Evolutionary conservation across 2,329 filamentous ascomycete species (phyloP).

Genomic region (Hypomyces perniciosus): DNA sequence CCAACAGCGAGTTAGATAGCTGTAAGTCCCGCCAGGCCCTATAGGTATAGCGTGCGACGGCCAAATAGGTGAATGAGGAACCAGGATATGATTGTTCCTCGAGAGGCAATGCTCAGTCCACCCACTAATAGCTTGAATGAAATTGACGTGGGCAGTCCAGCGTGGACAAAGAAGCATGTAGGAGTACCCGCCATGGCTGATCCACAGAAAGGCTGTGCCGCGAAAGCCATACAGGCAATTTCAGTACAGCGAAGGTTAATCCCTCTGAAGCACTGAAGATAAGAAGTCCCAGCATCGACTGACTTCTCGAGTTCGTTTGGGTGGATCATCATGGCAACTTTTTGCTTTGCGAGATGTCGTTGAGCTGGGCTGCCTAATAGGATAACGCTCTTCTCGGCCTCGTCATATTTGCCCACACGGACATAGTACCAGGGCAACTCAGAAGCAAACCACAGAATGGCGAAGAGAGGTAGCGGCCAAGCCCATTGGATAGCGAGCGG

Average conservation of each 20-base stretch:
- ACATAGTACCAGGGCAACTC: constrained; percentile 28
- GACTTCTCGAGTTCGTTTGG: constrained; percentile 28
- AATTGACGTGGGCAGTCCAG: constrained; percentile 29
- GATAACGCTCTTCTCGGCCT: constrained; percentile 40
- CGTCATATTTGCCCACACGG: constrained; percentile 41
- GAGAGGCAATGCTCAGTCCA: constrained; percentile 3
- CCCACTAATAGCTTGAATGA: constrained; percentile 35
- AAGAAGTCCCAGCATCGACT: constrained; percentile 19
- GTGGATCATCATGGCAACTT: constrained; percentile 36
- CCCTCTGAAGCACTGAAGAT: constrained; percentile 40
- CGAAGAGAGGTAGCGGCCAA: constrained; percentile 23
- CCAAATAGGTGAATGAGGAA: constrained; percentile 32
- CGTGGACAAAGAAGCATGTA: constrained; percentile 38
- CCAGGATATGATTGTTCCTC: constrained; percentile 30
- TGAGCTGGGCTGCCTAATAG: too few relatives aligned
- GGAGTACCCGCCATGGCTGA: constrained; percentile 29
- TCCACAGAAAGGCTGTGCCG: too few relatives aligned
- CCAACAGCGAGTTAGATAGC: constrained; percentile 31
- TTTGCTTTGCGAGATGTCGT: constrained; percentile 51
- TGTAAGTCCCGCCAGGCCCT: constrained; percentile 28
- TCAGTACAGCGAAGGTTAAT: too few relatives aligned
- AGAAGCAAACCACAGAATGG: constrained; percentile 23
- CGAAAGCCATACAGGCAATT: too few relatives aligned
- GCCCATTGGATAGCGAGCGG: constrained; percentile 33
- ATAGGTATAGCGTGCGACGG: constrained; percentile 33